phyloP scores from a whole-genome alignment of 768 basidiomycete species.

The Mycena vitilis region DNA sequence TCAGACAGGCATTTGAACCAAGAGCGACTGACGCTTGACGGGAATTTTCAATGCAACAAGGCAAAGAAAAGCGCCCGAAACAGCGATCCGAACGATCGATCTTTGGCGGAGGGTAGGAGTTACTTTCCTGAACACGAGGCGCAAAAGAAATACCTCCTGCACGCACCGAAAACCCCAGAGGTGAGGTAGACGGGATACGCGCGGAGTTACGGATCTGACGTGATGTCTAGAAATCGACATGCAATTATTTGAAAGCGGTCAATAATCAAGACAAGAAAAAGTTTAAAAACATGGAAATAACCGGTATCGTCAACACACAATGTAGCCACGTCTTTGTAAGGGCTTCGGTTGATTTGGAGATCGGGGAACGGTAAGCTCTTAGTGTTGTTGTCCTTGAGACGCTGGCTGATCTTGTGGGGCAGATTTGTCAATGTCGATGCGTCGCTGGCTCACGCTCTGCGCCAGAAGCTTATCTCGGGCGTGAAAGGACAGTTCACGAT shows the following conservation, averaged over 20 bases:
- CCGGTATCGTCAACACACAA: conserved; percentile 41
- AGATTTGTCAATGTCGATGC: conserved; percentile 33
- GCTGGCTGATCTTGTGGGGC: not conserved
- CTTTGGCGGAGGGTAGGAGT: not conserved
- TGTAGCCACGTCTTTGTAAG: conserved; percentile 40
- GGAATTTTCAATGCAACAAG: conserved; percentile 26
- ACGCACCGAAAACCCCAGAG: no score
- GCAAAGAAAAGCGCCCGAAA: conserved; percentile 22
- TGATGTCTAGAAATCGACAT: conserved; percentile 34
- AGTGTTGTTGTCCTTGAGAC: no score
- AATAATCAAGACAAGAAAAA: conserved; percentile 43
- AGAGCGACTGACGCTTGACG: not conserved
- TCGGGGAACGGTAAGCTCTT: conserved; percentile 28
- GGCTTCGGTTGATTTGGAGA: conserved; percentile 32
- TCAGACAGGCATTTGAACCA: conserved; percentile 19
- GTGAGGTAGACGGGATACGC: not conserved
- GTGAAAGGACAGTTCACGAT: no score
- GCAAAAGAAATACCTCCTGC: not conserved
- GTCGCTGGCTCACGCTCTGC: conserved; percentile 26
- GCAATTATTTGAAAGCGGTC: conserved; percentile 40
- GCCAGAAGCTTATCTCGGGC: not conserved
- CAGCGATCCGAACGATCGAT: conserved; percentile 5
- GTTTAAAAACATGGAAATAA: conserved; percentile 43
- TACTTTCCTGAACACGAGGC: not conserved
- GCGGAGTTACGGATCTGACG: not conserved